phyloP scores from a whole-genome alignment of 2,329 filamentous ascomycete species.

The Incumbomyces lentus region DNA sequence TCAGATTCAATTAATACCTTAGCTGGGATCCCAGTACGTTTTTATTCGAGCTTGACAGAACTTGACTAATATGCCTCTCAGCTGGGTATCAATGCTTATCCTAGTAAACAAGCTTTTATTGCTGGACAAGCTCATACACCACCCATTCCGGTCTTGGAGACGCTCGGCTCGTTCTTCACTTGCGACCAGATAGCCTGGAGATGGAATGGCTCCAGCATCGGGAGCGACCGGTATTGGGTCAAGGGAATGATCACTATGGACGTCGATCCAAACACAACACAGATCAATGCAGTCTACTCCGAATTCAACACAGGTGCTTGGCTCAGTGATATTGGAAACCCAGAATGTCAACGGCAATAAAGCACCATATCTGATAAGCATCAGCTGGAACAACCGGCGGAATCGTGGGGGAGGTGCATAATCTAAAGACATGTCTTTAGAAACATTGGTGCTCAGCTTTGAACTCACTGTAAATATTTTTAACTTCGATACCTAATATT shows the following conservation, averaged over 20 bases:
- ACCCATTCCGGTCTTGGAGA: slow-evolving; percentile 10
- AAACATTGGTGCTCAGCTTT: too few relatives aligned
- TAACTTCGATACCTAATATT: too few relatives aligned
- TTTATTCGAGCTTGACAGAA: background rate
- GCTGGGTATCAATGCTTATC: slow-evolving; percentile 11
- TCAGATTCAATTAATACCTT: slow-evolving; percentile 17
- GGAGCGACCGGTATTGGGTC: slow-evolving; percentile 9
- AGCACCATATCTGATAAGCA: too few relatives aligned
- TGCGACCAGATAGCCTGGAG: slow-evolving; percentile 17
- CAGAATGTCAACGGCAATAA: slow-evolving; percentile 2
- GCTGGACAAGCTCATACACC: slow-evolving; percentile 10
- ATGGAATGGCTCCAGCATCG: slow-evolving; percentile 13
- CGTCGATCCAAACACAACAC: slow-evolving; percentile 7
- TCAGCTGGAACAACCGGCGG: too few relatives aligned
- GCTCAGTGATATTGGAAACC: slow-evolving; percentile 6
- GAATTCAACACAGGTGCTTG: slow-evolving; percentile 18
- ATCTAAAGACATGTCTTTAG: too few relatives aligned
- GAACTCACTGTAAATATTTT: too few relatives aligned
- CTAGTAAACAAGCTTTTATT: slow-evolving; percentile 17
- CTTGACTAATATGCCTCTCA: background rate
- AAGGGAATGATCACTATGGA: slow-evolving; percentile 13
- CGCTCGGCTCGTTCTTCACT: slow-evolving; percentile 12
- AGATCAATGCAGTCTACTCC: slow-evolving; percentile 17
- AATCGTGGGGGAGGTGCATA: too few relatives aligned
- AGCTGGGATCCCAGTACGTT: slow-evolving; percentile 10